phyloP scores from a whole-genome alignment of 306 rosid species.

The Gastrolobium villosum region DNA sequence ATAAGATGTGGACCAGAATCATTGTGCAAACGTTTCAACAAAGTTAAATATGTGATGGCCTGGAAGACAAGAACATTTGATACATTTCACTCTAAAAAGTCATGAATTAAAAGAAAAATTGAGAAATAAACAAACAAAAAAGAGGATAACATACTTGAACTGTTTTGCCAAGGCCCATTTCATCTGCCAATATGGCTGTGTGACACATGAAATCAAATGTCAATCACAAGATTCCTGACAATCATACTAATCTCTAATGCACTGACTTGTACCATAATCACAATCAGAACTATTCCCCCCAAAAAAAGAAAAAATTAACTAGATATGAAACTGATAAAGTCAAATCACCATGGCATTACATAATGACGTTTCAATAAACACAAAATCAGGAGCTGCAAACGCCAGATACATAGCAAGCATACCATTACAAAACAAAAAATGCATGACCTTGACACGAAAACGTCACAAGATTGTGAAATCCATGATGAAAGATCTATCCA shows the following conservation, averaged over 20 bases:
- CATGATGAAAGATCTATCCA: not conserved
- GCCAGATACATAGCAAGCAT: slow-evolving; percentile 27
- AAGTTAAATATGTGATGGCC: slow-evolving; percentile 89
- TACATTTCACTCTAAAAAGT: slow-evolving; percentile 42
- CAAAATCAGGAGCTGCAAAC: slow-evolving; percentile 13
- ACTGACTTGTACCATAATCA: slow-evolving; percentile 22
- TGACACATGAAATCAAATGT: slow-evolving; percentile 47
- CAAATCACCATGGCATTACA: not conserved
- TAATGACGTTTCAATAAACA: slow-evolving; percentile 20
- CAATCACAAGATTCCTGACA: slow-evolving; percentile 22
- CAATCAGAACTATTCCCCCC: not conserved
- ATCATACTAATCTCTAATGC: slow-evolving; percentile 30
- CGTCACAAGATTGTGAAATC: slow-evolving; percentile 17
- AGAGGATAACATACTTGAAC: slow-evolving; percentile 71
- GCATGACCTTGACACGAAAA: not conserved
- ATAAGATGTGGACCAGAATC: slow-evolving; percentile 98
- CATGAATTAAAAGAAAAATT: slow-evolving; percentile 26
- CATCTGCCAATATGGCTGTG: slow-evolving; percentile 98
- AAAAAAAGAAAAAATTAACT: not conserved
- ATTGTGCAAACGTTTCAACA: slow-evolving; percentile 80
- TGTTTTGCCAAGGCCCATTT: slow-evolving; percentile 99
- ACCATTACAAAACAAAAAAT: slow-evolving; percentile 11
- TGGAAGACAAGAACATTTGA: slow-evolving; percentile 56
- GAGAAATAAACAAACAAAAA: slow-evolving; percentile 36
- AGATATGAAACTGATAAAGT: slow-evolving; percentile 2